phyloP scores from a whole-genome alignment of 148 eudicot genomes.

The Amaranthus palmeri region DNA sequence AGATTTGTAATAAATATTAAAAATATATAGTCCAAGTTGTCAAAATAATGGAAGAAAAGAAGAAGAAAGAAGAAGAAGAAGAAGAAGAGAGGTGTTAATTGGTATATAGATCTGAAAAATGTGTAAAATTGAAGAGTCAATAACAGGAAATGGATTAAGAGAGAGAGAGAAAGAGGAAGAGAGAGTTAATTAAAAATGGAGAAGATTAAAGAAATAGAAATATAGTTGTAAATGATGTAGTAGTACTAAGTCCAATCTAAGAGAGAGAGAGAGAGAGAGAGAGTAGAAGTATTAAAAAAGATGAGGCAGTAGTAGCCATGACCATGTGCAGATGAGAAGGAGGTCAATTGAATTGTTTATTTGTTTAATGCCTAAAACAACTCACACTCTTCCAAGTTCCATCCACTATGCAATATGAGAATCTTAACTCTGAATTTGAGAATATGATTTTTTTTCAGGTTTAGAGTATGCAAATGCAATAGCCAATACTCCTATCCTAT shows the following conservation, averaged over 20 bases:
- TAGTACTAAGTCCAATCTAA: constrained; percentile 27
- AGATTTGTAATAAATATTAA: background rate
- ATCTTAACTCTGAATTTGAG: background rate
- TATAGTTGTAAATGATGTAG: background rate
- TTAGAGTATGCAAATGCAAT: background rate
- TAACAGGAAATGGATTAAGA: constrained; percentile 18
- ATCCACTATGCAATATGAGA: background rate
- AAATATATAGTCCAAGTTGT: background rate
- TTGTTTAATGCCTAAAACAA: background rate
- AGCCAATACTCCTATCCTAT: too few relatives aligned
- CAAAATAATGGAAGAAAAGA: background rate
- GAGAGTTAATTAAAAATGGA: background rate
- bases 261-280: background rate
- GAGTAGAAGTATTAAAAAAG: background rate
- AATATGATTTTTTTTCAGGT: background rate
- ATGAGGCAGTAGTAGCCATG: constrained; percentile 15
- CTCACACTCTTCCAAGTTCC: background rate
- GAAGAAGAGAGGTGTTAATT: background rate
- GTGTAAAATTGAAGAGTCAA: constrained; percentile 31
- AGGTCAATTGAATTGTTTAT: background rate
- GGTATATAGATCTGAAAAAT: constrained; percentile 29
- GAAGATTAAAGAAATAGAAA: background rate
- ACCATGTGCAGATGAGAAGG: constrained; percentile 23
- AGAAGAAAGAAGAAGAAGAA: background rate
- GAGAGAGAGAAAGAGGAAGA: background rate